These are phyloP conservation scores for Xylaria grammica DNA, from an alignment of 495 filamentous ascomycete genomes.

Conservation along the genomic window DNA sequence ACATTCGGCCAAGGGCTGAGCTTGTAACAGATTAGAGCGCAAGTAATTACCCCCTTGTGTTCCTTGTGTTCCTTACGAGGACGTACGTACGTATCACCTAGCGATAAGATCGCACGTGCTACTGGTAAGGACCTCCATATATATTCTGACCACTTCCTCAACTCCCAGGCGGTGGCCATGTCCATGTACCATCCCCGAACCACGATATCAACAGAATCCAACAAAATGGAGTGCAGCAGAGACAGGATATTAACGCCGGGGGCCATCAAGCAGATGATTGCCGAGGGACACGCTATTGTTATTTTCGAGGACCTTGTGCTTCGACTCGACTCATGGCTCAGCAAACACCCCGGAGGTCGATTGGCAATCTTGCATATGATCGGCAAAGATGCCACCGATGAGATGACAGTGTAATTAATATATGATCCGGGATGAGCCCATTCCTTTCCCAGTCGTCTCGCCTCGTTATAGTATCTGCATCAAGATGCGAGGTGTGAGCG, in stretches of 20 bases:
- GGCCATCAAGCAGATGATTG: slow-evolving; percentile 47
- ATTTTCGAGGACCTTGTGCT: slow-evolving; percentile 52
- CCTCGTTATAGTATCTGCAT: background rate
- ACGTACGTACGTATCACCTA: background rate
- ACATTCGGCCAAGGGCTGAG: background rate
- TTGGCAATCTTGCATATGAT: slow-evolving; percentile 56
- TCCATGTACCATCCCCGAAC: background rate
- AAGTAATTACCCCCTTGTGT: too few relatives aligned
- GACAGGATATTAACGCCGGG: slow-evolving; percentile 24
- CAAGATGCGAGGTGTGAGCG: slow-evolving; percentile 15
- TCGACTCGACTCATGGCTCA: slow-evolving; percentile 50
- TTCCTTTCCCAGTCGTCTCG: slow-evolving; percentile 19
- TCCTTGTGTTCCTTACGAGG: background rate
- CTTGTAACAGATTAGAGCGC: background rate
- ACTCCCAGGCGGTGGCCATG: background rate
- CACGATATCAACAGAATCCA: background rate
- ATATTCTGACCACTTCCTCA: background rate
- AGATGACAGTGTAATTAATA: slow-evolving; percentile 51
- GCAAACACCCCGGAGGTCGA: slow-evolving; percentile 52
- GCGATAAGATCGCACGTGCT: background rate
- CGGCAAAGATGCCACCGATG: slow-evolving; percentile 57
- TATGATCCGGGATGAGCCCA: slow-evolving; percentile 6
- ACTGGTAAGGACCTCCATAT: background rate
- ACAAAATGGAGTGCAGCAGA: slow-evolving; percentile 1
- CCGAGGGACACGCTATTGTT: slow-evolving; percentile 50